These are phyloP conservation scores for Rhododendron williamsianum DNA, from an alignment of 148 eudicot species.

Conservation along the genomic window DNA sequence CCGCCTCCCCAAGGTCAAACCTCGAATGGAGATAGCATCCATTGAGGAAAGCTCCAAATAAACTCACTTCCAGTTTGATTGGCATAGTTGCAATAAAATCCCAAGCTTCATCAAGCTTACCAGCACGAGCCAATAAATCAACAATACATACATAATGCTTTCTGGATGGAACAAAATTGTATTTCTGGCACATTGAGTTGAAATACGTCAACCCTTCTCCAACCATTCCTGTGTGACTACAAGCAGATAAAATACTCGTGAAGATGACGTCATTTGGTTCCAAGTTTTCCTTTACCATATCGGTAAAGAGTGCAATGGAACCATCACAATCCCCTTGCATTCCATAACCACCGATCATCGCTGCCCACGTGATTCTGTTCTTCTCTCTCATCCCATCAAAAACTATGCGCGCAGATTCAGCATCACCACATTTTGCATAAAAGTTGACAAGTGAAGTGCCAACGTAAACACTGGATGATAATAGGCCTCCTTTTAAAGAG, in stretches of 20 bases:
- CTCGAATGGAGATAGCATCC: slow-evolving; percentile 71
- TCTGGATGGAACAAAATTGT: slow-evolving; percentile 52
- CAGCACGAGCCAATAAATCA: slow-evolving; percentile 66
- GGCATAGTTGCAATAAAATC: slow-evolving; percentile 58
- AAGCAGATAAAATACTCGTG: slow-evolving; percentile 21
- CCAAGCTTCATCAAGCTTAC: slow-evolving; percentile 67
- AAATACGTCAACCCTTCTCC: slow-evolving; percentile 68
- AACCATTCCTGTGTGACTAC: slow-evolving; percentile 63
- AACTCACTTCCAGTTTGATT: slow-evolving; percentile 39
- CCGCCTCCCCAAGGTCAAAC: slow-evolving; percentile 67
- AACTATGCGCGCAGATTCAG: slow-evolving; percentile 47
- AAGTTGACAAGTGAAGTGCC: slow-evolving; percentile 66
- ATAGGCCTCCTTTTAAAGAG: slow-evolving; percentile 44
- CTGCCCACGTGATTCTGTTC: slow-evolving; percentile 61
- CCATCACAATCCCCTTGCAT: slow-evolving; percentile 58
- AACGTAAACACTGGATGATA: slow-evolving; percentile 34
- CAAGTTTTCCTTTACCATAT: slow-evolving; percentile 56
- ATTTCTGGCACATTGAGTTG: slow-evolving; percentile 50
- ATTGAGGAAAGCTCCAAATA: slow-evolving; percentile 72
- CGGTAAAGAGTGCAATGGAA: slow-evolving; percentile 49
- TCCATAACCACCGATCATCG: slow-evolving; percentile 72
- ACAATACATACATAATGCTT: slow-evolving; percentile 75
- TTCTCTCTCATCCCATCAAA: slow-evolving; percentile 63
- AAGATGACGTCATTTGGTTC: slow-evolving; percentile 59
- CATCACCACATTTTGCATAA: slow-evolving; percentile 84